phyloP scores from a whole-genome alignment of 768 basidiomycete genomes.

The Sporobolomyces roseus region DNA sequence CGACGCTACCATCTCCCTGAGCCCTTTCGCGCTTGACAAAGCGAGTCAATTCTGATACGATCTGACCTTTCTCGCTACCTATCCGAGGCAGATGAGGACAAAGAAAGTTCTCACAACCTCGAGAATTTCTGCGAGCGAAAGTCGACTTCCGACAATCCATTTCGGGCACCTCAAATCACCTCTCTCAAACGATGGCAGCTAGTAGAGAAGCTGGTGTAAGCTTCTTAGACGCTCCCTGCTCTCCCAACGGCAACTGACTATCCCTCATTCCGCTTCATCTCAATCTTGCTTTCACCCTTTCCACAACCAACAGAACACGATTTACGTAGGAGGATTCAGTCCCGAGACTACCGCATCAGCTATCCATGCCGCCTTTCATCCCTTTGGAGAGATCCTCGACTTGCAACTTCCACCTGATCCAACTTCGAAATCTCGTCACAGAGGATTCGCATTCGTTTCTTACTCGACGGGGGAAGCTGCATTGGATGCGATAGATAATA shows the following conservation, averaged over 20 bases:
- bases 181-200: too few species aligned
- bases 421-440: constrained; percentile 54
- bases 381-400: constrained; percentile 91
- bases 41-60: too few species aligned
- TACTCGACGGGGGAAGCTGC: constrained; percentile 76
- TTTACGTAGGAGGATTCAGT: constrained; percentile 47
- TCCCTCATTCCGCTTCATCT: neutral
- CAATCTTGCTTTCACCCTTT: neutral
- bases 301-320: constrained; percentile 44
- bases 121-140: too few species aligned
- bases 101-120: too few species aligned
- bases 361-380: constrained; percentile 73
- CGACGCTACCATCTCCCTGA: too few species aligned
- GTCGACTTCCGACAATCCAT: too few species aligned
- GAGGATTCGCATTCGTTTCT: constrained; percentile 91
- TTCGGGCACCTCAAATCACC: too few species aligned
- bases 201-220: neutral
- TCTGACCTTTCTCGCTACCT: too few species aligned
- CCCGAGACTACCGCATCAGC: constrained; percentile 61
- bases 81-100: too few species aligned
- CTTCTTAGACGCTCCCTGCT: too few species aligned
- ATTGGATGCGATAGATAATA: constrained; percentile 96
- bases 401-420: constrained; percentile 75
- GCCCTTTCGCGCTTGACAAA: too few species aligned
- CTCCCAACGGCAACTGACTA: too few species aligned